Conservation (phyloP, 257 asterid genomes). For the Petunia secreta region DNA sequence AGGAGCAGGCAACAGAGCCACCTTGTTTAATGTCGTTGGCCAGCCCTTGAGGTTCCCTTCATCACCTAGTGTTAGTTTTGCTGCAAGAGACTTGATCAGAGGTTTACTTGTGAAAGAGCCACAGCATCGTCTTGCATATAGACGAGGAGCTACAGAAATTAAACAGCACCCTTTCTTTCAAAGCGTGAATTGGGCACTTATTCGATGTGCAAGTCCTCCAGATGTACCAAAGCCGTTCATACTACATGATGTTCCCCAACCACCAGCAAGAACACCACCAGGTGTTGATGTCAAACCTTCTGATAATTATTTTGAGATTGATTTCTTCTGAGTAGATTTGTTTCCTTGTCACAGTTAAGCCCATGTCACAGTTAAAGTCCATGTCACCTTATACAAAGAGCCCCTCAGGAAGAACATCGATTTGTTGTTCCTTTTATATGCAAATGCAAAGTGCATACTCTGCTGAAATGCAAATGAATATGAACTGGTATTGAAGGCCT, state of each 20-base stretch:
- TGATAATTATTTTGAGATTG: slow-evolving; percentile 67
- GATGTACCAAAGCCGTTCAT: slow-evolving; percentile 58
- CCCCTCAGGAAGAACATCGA: not conserved
- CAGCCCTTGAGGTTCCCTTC: slow-evolving; percentile 66
- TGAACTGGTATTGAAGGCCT: slow-evolving; percentile 11
- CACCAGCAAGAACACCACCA: slow-evolving; percentile 36
- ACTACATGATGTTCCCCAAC: slow-evolving; percentile 34
- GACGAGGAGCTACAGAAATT: slow-evolving; percentile 70
- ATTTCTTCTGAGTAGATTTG: slow-evolving; percentile 49
- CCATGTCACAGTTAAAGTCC: not conserved
- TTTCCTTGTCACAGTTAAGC: not conserved
- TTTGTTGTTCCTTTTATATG: slow-evolving; percentile 1
- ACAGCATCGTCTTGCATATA: slow-evolving; percentile 65
- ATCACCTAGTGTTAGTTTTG: slow-evolving; percentile 61
- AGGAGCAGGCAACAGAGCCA: slow-evolving; percentile 65
- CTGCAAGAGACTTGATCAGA: slow-evolving; percentile 67
- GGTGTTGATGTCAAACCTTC: slow-evolving; percentile 53
- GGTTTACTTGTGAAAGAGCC: slow-evolving; percentile 71
- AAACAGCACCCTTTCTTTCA: slow-evolving; percentile 70
- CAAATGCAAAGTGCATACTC: slow-evolving; percentile 25
- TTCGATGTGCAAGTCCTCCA: slow-evolving; percentile 70
- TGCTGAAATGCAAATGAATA: slow-evolving; percentile 25
- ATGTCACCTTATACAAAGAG: slow-evolving; percentile 11
- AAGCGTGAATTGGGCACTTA: slow-evolving; percentile 67
- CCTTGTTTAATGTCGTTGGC: slow-evolving; percentile 69